A percentile compares a stretch with the other conserved stretches of the same genome.
These are phyloP conservation scores for Cladophialophora chaetospira DNA, from an alignment of 2,329 filamentous ascomycete genomes.

Conservation along the genomic window DNA sequence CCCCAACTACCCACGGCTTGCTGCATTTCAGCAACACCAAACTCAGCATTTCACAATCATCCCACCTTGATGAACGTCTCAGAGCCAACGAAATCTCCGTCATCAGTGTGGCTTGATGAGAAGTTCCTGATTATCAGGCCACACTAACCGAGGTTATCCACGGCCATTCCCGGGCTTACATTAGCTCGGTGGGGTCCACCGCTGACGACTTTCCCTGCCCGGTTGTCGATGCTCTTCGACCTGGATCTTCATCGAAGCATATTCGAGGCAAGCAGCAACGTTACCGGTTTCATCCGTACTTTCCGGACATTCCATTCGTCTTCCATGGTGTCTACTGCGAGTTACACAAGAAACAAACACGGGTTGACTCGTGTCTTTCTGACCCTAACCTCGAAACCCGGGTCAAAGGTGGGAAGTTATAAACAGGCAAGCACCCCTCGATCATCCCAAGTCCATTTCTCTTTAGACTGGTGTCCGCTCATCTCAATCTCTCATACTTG, in stretches of 20 bases:
- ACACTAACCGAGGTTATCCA: conserved; percentile 28
- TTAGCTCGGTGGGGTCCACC: conserved; percentile 13
- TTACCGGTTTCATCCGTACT: conserved; percentile 27
- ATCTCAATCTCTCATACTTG: not conserved
- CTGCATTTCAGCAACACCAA: no score
- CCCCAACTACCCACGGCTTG: no score
- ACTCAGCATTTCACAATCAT: no score
- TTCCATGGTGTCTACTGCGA: not conserved
- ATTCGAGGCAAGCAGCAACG: not conserved
- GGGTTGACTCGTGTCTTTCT: conserved; percentile 18
- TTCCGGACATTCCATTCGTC: conserved; percentile 21
- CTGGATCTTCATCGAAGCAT: conserved; percentile 12
- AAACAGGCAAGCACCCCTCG: conserved; percentile 16
- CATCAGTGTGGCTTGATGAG: not conserved
- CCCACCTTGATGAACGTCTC: not conserved
- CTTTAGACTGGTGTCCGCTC: not conserved
- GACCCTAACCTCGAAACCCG: conserved; percentile 6
- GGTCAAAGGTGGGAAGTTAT: conserved; percentile 11
- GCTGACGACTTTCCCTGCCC: conserved; percentile 16
- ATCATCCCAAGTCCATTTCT: not conserved
- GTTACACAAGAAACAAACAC: not conserved
- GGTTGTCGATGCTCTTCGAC: conserved; percentile 7
- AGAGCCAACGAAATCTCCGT: not conserved
- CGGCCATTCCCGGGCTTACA: conserved; percentile 18
- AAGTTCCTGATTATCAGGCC: conserved; percentile 27